Base-by-base conservation (phyloP, 257 asterid species). In the Plantago ovata region DNA sequence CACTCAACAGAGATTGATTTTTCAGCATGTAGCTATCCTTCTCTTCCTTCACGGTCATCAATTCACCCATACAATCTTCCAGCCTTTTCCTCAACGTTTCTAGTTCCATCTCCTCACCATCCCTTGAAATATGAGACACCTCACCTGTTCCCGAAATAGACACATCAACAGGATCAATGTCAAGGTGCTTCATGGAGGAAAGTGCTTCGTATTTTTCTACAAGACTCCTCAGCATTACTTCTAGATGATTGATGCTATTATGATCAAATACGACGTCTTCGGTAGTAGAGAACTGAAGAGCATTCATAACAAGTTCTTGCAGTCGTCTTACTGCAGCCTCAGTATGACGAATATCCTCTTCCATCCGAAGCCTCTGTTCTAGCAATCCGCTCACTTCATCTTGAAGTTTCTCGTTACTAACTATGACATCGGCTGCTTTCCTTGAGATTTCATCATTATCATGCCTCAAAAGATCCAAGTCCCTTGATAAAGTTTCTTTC, bases 11-110 rank as follows among this genome's bases (percentile, higher is more conserved):
- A 69, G 93, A 77, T 60, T 80, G 82, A 63, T 74, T 82, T 28
- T 63, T 68, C 62, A 60, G 73, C 68, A 58, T 15, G 56, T 46
- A 65, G 44, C 43, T 65, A 51, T 89, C 89, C 48, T 79, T 84
- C 75, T 86, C 97, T 70, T 84, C 94, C 86, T 78, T 89, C 84
- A 82, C 68, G 62, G 28, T 47, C 69, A 64, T 22, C 72, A 79
- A 43, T 58, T 93, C 87, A 60, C 69, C 76, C 54, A 73, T n/a
- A 46, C 63, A 62, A 65, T 73, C 81, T 58, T 70, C 81, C 68
- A 81, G 71, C 73, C 64, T 65, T 64, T 43, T 68, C 66, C 44
- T 64, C 58, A 81, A 58, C 58, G 63, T 69, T 39, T 7, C 68
- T 36, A 74, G 65, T 67, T 83, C 78, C 75, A 54, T 76, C 67